Evolutionary conservation across 1,284 basidiomycete genomes (phyloP).

Genomic region (Vanrija sp.): DNA sequence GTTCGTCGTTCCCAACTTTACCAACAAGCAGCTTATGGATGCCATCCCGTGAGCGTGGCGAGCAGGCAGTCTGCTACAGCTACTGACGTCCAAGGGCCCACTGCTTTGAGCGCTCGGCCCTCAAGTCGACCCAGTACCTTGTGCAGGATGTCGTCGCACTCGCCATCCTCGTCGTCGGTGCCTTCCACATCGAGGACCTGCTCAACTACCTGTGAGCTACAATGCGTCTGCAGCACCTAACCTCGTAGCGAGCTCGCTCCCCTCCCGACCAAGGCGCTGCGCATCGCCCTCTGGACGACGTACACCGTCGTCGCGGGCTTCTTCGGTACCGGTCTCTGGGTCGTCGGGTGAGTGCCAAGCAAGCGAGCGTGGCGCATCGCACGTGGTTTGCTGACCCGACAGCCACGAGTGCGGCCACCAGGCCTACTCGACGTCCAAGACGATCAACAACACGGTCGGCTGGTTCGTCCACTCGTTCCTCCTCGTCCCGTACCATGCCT

Average conservation of each 20-base stretch:
- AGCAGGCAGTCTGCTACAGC: not conserved
- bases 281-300: constrained; percentile 67
- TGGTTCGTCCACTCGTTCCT: constrained; percentile 91
- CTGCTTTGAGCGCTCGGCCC: constrained; percentile 86
- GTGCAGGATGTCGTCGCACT: constrained; percentile 73
- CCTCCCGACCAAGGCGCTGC: constrained; percentile 21
- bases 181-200: constrained; percentile 63
- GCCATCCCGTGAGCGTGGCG: constrained; percentile 68
- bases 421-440: constrained; percentile 92
- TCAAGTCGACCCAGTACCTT: constrained; percentile 78
- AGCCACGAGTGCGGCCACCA: constrained; percentile 80
- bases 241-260: constrained; percentile 13
- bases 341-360: constrained; percentile 60
- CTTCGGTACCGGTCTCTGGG: constrained; percentile 90
- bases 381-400: not conserved
- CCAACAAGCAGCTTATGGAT: constrained; percentile 60
- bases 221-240: constrained; percentile 5
- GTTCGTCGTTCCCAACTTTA: constrained; percentile 48
- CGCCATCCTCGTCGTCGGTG: constrained; percentile 63
- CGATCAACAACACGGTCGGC: constrained; percentile 88
- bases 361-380: not conserved
- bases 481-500: constrained; percentile 95
- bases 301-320: constrained; percentile 83
- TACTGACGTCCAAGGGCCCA: constrained; percentile 58
- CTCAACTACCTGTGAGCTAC: constrained; percentile 35